phyloP scores from a whole-genome alignment of 495 filamentous ascomycete species.

The Penicillium cinerascens region DNA sequence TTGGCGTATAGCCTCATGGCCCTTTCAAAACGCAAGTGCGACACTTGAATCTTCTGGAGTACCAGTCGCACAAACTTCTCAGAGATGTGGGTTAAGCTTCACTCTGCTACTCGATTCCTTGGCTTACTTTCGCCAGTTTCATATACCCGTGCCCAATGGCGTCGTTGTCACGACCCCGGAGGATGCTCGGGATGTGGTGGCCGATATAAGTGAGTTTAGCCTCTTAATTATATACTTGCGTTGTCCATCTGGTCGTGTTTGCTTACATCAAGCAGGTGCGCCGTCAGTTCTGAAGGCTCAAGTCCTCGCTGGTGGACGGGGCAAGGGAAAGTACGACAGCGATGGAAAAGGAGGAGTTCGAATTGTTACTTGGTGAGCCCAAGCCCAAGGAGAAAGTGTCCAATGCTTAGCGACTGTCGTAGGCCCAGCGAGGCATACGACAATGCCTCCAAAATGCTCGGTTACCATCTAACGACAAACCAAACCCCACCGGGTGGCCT shows the following conservation, averaged over 20 bases:
- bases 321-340: constrained; percentile 29
- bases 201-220: constrained; percentile 18
- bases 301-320: constrained; percentile 31
- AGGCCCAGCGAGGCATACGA: constrained; percentile 29
- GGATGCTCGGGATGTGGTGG: constrained; percentile 24
- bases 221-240: too few species aligned
- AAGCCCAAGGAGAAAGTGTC: not conserved
- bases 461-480: constrained; percentile 27
- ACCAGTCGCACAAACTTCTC: constrained; percentile 27
- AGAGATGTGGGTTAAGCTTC: constrained; percentile 17
- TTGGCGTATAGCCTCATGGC: not conserved
- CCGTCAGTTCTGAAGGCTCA: constrained; percentile 32
- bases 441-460: constrained; percentile 34
- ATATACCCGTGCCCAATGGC: constrained; percentile 29
- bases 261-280: constrained; percentile 14
- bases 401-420: not conserved
- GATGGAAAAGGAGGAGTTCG: constrained; percentile 33
- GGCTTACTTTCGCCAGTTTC: constrained; percentile 18
- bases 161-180: constrained; percentile 20
- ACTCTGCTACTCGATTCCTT: not conserved
- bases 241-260: not conserved
- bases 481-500: constrained; percentile 31
- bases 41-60: constrained; percentile 23
- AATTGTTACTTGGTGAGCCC: constrained; percentile 23
- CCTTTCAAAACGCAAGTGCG: constrained; percentile 16